Conservation (phyloP, 1,284 basidiomycete genomes). For the Thelephora terrestris region DNA sequence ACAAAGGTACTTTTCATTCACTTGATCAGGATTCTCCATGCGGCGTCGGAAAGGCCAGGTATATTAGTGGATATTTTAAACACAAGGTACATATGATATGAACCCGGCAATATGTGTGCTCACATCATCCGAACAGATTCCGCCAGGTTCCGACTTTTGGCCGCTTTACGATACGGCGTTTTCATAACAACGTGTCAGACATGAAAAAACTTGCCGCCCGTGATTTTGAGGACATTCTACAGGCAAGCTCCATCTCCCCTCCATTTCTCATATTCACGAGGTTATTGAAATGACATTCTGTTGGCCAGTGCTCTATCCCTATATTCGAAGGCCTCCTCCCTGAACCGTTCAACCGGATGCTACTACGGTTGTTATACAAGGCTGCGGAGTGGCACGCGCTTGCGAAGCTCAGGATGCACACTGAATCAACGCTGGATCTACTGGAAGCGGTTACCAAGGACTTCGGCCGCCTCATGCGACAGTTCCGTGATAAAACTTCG, state of each 20-base stretch:
- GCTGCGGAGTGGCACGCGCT: constrained; percentile 22
- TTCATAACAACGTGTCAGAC: constrained; percentile 14
- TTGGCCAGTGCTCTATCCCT: constrained; percentile 25
- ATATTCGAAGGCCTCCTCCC: constrained; percentile 23
- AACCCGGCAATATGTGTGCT: no score
- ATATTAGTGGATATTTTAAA: no score
- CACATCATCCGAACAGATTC: constrained; percentile 16
- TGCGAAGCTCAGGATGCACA: constrained; percentile 25
- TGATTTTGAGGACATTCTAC: constrained; percentile 21
- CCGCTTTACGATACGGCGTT: constrained; percentile 14
- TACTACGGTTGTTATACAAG: constrained; percentile 14
- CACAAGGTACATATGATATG: no score
- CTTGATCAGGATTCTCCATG: constrained; percentile 15
- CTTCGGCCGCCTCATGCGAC: constrained; percentile 13
- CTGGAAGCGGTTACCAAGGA: constrained; percentile 13
- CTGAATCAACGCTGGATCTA: constrained; percentile 13
- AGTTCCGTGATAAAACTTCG: constrained; percentile 12
- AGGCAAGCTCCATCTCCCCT: constrained; percentile 13
- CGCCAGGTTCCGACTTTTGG: constrained; percentile 16
- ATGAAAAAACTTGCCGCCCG: constrained; percentile 20
- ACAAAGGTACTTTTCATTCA: constrained; percentile 15
- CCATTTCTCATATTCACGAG: constrained; percentile 2
- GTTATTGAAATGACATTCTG: constrained; percentile 1
- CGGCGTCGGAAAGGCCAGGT: no score
- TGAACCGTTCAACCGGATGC: constrained; percentile 12